Base-by-base conservation (phyloP, 2,329 filamentous ascomycete species). In the Calonectria hawksworthii region DNA sequence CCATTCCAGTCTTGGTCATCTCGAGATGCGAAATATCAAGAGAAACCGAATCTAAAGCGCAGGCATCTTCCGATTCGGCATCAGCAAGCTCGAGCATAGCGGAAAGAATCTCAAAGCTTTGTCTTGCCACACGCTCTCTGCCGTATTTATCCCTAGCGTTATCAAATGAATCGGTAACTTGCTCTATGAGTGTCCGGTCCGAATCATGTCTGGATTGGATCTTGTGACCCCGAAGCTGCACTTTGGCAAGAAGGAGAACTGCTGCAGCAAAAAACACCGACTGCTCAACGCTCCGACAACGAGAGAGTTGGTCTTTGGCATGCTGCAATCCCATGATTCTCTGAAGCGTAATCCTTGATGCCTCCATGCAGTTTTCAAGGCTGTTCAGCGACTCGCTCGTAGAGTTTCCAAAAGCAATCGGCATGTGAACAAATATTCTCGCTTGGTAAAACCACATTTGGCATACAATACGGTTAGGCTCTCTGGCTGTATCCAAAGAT, bases 401-500 rank as follows among this genome's bases (percentile, higher is more conserved):
- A 9, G 56, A 5, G 18, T 67, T 72, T 44, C 52, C 65, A 54
- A 76, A 76, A 5, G 73, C 70, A 8, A 75, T 34, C 4, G 75
- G 75, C 16, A 76, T 26, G 18, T 76, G 70, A 0, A 68, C 59
- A 51, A 67, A 75, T 13, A 68, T 65, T 18, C 68, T 68, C 14
- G 73, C 75, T 59, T 76, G 70, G 26, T 72, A 75, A 64, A 73
- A 75, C 75, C 75, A 76, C 30, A 75, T 44, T 56, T 76, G 75
- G 18, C 70, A 76, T 32, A 75, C 65, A 2, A 76, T 44, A 3
- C 75, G 70, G 34, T 75, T 74, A 1, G 70, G 68, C 3, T 73
- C 75, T 28, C 47, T 65, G 13, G 73, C 56, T 18, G 70, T 73
- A 26, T 73, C 73, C 4, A 75, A 67, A 54, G 70, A 41, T 59